Evolutionary conservation across 192 early-diverging fungal species (phyloP).

Genomic region (Dissophora ornata): DNA sequence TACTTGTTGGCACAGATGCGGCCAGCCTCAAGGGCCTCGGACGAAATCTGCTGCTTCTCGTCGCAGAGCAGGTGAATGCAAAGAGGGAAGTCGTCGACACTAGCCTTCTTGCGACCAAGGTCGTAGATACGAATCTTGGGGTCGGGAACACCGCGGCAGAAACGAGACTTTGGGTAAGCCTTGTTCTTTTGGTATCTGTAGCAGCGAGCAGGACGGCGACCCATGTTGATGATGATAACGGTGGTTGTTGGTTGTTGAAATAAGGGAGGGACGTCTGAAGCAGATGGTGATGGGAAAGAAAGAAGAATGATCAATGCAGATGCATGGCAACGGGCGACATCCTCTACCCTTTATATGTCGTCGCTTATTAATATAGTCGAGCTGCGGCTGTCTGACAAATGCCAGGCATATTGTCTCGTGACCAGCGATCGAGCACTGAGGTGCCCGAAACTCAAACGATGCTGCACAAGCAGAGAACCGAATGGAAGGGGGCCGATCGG

Average conservation of each 20-base stretch:
- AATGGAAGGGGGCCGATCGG: no score
- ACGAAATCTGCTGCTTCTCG: conserved; percentile 98
- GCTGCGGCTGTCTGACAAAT: no score
- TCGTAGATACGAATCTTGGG: conserved; percentile 98
- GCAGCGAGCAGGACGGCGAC: conserved; percentile 99
- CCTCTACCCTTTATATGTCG: no score
- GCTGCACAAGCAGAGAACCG: no score
- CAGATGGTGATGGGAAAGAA: neutral
- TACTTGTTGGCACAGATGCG: conserved; percentile 99
- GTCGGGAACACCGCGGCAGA: conserved; percentile 99
- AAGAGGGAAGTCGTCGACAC: conserved; percentile 97
- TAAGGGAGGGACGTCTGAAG: neutral
- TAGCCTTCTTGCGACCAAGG: conserved; percentile 96
- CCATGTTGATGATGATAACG: conserved; percentile 70
- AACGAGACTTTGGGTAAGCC: conserved; percentile 98
- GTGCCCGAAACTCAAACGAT: no score
- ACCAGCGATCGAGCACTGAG: no score
- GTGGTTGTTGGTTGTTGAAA: conserved; percentile 2
- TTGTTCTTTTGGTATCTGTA: conserved; percentile 99
- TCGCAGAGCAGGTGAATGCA: conserved; percentile 96
- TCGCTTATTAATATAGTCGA: no score
- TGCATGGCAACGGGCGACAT: no score
- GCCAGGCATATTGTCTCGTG: no score
- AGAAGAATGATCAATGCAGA: neutral
- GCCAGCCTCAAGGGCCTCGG: conserved; percentile 97